Base-by-base conservation (phyloP, 306 rosid species). In the Cicer judaicum region DNA sequence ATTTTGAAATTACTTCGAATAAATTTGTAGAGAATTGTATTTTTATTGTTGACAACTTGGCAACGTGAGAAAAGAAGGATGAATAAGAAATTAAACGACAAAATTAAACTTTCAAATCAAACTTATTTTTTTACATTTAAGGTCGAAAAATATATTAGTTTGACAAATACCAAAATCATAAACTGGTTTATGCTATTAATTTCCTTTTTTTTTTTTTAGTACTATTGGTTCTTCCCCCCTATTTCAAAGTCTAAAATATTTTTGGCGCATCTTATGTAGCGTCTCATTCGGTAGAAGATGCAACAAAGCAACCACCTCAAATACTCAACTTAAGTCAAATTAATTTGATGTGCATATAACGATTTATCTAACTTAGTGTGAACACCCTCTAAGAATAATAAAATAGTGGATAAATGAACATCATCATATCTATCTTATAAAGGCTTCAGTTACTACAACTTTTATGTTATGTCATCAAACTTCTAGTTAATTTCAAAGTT, bases 251-350 rank as follows among this genome's bases (percentile, higher is more conserved):
- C 34, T 2, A 0, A 24, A 7, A 2, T 2, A 15, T 19, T 4
- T 50, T 73, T 62, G 68, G 34, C 63, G 7, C 52, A 43, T 76
- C 64, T 0, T 24, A 63, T 38, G 24, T 41, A 8, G 18, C 0
- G 49, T 57, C 76, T 64, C 79, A 71, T 13, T 79, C 84, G 49
- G 64, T 50, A 48, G 59, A 79, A 49, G 71, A 55, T 29, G 57
- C 64, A 41, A 10, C 24, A 75, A 18, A 21, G 13, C 38, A 57
- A 21, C 8, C 0, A 21, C 40, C 64, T 1, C 10, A 42, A 59
- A 12, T 59, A 75, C 50, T 36, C 64, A 67, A 44, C 38, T 29
- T 53, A 16, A 44, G 72, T 78, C 81, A 79, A 63, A 38, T 72
- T 74, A 4, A 29, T 14, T 39, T 72, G 12, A 42, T 56, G 63